Evolutionary conservation across 805 yeast species (phyloP), one percentile per base, ranked within the genome.

Genomic region (Jamesozyma rosinii): DNA sequence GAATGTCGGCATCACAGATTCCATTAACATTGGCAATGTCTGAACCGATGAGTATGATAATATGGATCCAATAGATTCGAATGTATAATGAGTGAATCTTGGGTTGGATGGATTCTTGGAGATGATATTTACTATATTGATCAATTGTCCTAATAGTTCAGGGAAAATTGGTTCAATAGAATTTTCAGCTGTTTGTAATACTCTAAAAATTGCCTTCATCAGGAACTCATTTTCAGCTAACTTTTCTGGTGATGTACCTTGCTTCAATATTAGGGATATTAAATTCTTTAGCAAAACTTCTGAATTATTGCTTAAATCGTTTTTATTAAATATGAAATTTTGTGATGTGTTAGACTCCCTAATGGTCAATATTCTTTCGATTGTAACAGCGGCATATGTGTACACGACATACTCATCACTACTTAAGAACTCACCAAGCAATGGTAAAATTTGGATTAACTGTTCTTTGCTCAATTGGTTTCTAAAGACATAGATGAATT

Each of bases 81-180:
- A 92, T 3, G 84, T 72, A 58, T 80, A 94, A 63, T 92, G 98
- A 5, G 88, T 76, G 57, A 92, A 92, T 53, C 81, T 77, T 36
- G 99, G 98, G 64, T 92, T 92, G 4, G 97, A 85, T 5, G 99
- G 99, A 56, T 92, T 92, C 53, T 79, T 80, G 20, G 88, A 70
- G 43, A 89, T 87, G 14, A 78, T 75, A 14, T 70, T 71, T 39
- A 89, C 70, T 38, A 92, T 83, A 41, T 73, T 68, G 37, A 89
- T 64, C 35, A 90, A 67, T 58, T 89, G 89, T 29, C 74, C 70
- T 31, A 86, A 67, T 10, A 70, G 44, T 22, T 77, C 73, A 14
- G 68, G 52, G 37, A 74, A 66, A 42, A 73, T 66, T 5, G 66
- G 57, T 30, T 63, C 63, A n/a, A 85, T 57, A 1, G 78, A 65